These are phyloP conservation scores for Scedosporium minutisporum DNA, from an alignment of 2,329 filamentous ascomycete species.

Conservation along the genomic window DNA sequence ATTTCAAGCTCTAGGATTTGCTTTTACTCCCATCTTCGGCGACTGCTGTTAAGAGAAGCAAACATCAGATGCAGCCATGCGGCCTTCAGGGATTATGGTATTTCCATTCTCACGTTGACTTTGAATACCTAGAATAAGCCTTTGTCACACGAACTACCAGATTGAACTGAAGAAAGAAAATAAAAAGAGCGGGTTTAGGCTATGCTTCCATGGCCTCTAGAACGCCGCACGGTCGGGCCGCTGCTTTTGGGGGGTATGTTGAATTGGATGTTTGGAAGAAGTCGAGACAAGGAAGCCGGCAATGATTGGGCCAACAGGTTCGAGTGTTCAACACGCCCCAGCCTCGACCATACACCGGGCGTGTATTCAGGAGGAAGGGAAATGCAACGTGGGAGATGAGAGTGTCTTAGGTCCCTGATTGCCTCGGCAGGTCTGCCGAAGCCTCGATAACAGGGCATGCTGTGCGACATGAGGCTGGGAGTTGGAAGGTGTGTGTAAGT, in stretches of 20 bases:
- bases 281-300: no score
- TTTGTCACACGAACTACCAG: no score
- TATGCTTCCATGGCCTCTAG: neutral
- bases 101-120: no score
- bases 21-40: neutral
- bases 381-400: neutral
- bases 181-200: neutral
- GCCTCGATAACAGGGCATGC: neutral
- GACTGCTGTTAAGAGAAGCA: neutral
- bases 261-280: no score
- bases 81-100: neutral
- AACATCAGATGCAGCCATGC: neutral
- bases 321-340: neutral
- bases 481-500: neutral
- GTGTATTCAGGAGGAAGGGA: neutral
- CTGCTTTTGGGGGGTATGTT: no score
- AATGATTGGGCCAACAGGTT: no score
- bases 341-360: neutral
- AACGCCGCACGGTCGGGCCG: neutral
- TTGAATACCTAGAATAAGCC: no score
- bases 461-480: neutral
- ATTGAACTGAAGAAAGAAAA: no score
- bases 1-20: neutral
- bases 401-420: neutral
- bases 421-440: neutral